These are phyloP conservation scores for Capsicum rhomboideum DNA, from an alignment of 257 asterid species.

Conservation along the genomic window DNA sequence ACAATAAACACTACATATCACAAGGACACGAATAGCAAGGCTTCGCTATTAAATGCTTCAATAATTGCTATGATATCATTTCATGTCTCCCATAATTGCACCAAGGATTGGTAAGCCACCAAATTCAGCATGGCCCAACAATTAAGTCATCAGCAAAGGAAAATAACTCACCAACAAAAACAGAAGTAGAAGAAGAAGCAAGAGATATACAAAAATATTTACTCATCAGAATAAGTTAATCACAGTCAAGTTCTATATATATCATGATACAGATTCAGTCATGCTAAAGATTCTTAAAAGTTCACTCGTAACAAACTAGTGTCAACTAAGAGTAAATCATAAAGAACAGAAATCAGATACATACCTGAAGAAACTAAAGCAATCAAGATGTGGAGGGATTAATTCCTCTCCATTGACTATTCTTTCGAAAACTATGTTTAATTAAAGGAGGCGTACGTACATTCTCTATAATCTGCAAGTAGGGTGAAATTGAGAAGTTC, in stretches of 20 bases:
- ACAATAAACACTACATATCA: slow-evolving; percentile 7
- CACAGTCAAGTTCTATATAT: background rate
- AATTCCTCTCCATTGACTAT: background rate
- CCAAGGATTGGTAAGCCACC: background rate
- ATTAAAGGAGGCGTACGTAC: slow-evolving; percentile 27
- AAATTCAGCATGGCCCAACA: background rate
- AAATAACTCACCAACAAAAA: background rate
- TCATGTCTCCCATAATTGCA: background rate
- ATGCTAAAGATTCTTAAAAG: background rate
- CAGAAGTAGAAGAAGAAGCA: background rate
- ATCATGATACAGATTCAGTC: background rate
- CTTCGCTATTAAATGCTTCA: background rate
- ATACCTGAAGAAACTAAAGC: background rate
- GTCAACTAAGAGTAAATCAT: background rate
- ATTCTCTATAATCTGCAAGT: slow-evolving; percentile 42
- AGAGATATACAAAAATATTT: background rate
- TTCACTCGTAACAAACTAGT: background rate
- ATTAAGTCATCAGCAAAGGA: background rate
- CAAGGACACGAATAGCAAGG: background rate
- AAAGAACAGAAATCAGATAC: background rate
- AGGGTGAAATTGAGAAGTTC: slow-evolving; percentile 88
- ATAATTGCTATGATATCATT: background rate
- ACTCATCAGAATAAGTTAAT: background rate
- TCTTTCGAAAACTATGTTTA: background rate
- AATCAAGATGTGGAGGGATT: background rate